Percentiles rank a stretch among this genome's conserved stretches.
These are phyloP conservation scores for Phaeomoniella chlamydospora DNA, from an alignment of 2,329 filamentous ascomycete genomes.

Conservation along the genomic window DNA sequence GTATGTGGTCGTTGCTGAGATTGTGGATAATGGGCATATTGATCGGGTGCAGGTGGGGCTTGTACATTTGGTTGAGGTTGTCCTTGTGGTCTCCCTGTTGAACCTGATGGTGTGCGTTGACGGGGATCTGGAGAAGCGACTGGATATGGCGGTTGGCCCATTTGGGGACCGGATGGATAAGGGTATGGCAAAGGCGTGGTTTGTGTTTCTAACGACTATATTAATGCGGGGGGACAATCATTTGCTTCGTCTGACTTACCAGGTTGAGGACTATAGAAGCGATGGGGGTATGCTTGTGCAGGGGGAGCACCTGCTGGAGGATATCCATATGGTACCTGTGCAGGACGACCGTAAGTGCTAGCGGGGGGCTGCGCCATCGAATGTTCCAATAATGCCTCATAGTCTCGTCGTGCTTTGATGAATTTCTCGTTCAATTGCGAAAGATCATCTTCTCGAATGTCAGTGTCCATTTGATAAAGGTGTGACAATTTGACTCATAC, in stretches of 20 bases:
- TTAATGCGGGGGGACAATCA: conserved; percentile 9
- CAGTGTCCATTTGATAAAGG: conserved; percentile 20
- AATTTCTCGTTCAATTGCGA: conserved; percentile 98
- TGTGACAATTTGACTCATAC: conserved; percentile 31
- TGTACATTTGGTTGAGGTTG: conserved; percentile 32
- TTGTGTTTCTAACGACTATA: conserved; percentile 14
- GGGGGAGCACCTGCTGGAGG: conserved; percentile 13
- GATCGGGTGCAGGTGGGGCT: conserved; percentile 25
- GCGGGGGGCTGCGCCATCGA: conserved; percentile 85
- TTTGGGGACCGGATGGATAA: conserved; percentile 6
- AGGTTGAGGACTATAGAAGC: conserved; percentile 50
- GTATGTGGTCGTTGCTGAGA: conserved; percentile 36
- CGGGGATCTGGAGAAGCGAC: conserved; percentile 25
- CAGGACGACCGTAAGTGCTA: conserved; percentile 23
- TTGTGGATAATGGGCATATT: conserved; percentile 25
- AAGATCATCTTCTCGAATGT: conserved; percentile 72
- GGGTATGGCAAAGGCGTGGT: conserved; percentile 10
- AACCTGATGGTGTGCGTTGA: conserved; percentile 18
- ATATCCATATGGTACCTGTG: conserved; percentile 20
- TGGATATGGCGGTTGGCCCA: conserved; percentile 22
- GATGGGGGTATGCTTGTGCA: conserved; percentile 31
- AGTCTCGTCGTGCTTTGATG: conserved; percentile 94
- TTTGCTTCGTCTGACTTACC: background rate
- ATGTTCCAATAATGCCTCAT: conserved; percentile 86
- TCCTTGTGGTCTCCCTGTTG: conserved; percentile 29